Base-by-base conservation (phyloP, 176 grass and related monocot genomes). In the Zea luxurians region DNA sequence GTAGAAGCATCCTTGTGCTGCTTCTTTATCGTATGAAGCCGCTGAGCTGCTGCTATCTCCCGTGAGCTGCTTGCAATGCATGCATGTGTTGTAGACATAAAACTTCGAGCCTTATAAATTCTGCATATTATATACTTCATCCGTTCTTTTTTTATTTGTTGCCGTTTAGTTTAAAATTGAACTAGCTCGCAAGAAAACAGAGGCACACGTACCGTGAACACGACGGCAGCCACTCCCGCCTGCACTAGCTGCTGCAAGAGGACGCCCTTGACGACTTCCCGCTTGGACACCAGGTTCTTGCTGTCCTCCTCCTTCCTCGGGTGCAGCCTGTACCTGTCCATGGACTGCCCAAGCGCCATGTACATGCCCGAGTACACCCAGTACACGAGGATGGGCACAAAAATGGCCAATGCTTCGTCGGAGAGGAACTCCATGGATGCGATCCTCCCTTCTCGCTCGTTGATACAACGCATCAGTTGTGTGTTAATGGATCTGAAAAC, bases 231-330 rank as follows among this genome's bases (percentile, higher is more conserved):
- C 21, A 81, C 66, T 16, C 37, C 40, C n/a, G 74, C 72, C 78
- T 89, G 87, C 20, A 88, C 11, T 1, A 77, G 49, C 54, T 89
- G 86, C 66, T 88, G 86, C 10, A 85, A n/a, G 42, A 89, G 74
- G 21, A 89, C 83, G 6, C 73, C 73, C 34, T 37, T 48, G 7
- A 85, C 17, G 12, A 89, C 87, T 46, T 66, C 70, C 7, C 74
- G 13, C 46, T 85, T 89, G n/a, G 87, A 75, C 42, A 89, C 77
- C 3, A 60, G 38, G 78, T 88, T 88, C 75, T 85, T 85, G n/a
- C 40, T 79, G 13, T 76, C 78, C 83, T 85, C 82, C 17, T 85
- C 82, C 0, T 43, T 57, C 27, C 66, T 83, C 11, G 87, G 20
- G 70, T 85, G 83, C 35, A 89, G 38, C 73, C 87, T 52, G 61